Percentiles rank a stretch among this genome's conserved stretches.
These are phyloP conservation scores for Monosporozyma solicola DNA, from an alignment of 805 yeast genomes.

Conservation along the genomic window DNA sequence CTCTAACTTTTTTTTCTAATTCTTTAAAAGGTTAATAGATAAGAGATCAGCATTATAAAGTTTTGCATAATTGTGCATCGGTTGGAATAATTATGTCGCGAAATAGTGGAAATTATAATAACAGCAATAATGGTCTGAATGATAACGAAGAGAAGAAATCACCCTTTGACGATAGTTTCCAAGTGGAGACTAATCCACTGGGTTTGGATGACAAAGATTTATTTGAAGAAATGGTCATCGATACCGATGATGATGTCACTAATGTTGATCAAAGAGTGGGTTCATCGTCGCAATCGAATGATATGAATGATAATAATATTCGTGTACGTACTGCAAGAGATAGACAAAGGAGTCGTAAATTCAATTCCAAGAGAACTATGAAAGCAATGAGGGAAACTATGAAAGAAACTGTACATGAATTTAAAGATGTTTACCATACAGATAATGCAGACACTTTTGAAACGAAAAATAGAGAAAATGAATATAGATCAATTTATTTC, in stretches of 20 bases:
- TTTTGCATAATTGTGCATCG: not conserved
- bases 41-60: not conserved
- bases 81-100: not conserved
- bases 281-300: not conserved
- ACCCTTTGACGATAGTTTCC: conserved; percentile 26
- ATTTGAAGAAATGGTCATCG: conserved; percentile 4
- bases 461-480: conserved; percentile 31
- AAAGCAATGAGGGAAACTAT: conserved; percentile 36
- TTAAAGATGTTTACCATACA: conserved; percentile 7
- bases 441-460: conserved; percentile 21
- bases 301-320: not conserved
- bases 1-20: not conserved
- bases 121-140: not conserved
- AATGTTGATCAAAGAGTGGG: not conserved
- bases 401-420: conserved; percentile 25
- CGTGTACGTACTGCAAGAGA: conserved; percentile 70
- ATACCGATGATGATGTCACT: not conserved
- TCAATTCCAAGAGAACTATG: conserved; percentile 45
- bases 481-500: conserved; percentile 46
- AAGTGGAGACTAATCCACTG: conserved; percentile 13
- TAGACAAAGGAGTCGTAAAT: conserved; percentile 56
- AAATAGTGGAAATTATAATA: conserved; percentile 1
- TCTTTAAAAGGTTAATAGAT: no score
- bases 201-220: conserved; percentile 1
- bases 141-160: conserved; percentile 11